Conservation (phyloP, 2,329 filamentous ascomycete species). For the Colletotrichum filicis region DNA sequence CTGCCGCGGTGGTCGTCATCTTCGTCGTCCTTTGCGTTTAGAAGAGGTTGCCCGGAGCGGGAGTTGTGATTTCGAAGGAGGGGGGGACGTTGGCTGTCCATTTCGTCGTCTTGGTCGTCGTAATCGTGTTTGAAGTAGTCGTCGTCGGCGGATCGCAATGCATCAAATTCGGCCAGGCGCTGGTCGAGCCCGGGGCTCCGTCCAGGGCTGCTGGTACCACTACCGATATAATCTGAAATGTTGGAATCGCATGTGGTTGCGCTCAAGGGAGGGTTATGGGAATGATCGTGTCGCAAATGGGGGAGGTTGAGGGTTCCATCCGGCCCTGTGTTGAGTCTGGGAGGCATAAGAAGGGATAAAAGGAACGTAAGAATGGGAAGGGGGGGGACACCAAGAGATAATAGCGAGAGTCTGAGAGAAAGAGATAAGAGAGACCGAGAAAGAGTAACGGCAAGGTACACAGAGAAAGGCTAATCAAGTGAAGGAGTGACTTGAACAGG, state of each 20-base stretch:
- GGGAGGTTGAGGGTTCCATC: conserved; percentile 33
- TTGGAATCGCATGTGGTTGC: conserved; percentile 36
- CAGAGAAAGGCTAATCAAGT: conserved; percentile 16
- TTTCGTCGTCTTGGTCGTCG: conserved; percentile 51
- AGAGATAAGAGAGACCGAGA: neutral
- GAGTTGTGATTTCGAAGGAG: conserved; percentile 59
- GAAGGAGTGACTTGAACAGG: conserved; percentile 30
- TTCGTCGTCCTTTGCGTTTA: conserved; percentile 48
- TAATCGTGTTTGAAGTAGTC: conserved; percentile 42
- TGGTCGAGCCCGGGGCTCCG: conserved; percentile 23
- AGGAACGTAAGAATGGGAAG: conserved; percentile 6
- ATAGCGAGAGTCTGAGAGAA: neutral
- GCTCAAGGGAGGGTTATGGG: conserved; percentile 19
- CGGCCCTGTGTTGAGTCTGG: conserved; percentile 30
- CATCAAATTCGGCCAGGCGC: conserved; percentile 35
- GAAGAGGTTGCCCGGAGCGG: conserved; percentile 55
- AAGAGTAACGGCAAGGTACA: neutral
- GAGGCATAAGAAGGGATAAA: conserved; percentile 34
- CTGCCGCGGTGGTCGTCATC: conserved; percentile 38
- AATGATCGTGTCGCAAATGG: conserved; percentile 14
- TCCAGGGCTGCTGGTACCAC: conserved; percentile 30
- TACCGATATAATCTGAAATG: conserved; percentile 34
- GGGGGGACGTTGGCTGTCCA: conserved; percentile 55
- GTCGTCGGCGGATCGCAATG: conserved; percentile 31
- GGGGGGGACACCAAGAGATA: neutral